Conservation (phyloP, 2,329 filamentous ascomycete species). For the Aspergillus intermedius region DNA sequence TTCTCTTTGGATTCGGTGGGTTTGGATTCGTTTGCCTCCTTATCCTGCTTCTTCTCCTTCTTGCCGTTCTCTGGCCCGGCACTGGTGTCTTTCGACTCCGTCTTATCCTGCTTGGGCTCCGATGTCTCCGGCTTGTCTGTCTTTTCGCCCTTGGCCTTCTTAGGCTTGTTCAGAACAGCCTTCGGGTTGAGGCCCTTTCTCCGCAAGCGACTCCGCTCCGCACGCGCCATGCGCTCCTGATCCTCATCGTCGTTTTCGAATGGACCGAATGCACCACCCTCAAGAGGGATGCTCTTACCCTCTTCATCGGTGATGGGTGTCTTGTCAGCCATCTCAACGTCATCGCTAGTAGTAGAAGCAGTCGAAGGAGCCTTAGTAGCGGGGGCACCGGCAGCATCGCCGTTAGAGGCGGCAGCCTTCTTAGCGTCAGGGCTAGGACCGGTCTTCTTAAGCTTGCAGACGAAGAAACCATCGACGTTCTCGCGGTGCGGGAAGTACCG, state of each 20-base stretch:
- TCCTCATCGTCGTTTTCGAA: slow-evolving; percentile 72
- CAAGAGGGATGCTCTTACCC: slow-evolving; percentile 20
- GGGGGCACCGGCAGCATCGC: slow-evolving; percentile 16
- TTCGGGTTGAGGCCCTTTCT: slow-evolving; percentile 68
- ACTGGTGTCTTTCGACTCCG: slow-evolving; percentile 13
- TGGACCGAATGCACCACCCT: slow-evolving; percentile 58
- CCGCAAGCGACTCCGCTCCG: slow-evolving; percentile 66
- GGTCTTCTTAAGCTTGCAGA: slow-evolving; percentile 93
- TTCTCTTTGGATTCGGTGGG: slow-evolving; percentile 14
- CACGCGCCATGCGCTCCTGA: slow-evolving; percentile 62
- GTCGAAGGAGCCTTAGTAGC: slow-evolving; percentile 15
- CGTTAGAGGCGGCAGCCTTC: slow-evolving; percentile 14
- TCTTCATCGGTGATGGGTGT: slow-evolving; percentile 54
- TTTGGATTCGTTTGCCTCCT: slow-evolving; percentile 11
- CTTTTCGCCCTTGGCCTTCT: slow-evolving; percentile 19
- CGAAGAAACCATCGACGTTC: slow-evolving; percentile 98
- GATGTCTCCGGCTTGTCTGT: slow-evolving; percentile 13
- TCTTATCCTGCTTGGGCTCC: slow-evolving; percentile 14
- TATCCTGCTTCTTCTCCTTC: slow-evolving; percentile 15
- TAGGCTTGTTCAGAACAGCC: slow-evolving; percentile 42
- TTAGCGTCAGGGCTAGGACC: slow-evolving; percentile 57
- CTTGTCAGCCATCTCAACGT: slow-evolving; percentile 56
- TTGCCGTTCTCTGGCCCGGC: slow-evolving; percentile 3
- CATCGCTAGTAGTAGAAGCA: slow-evolving; percentile 24
- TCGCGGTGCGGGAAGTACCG: slow-evolving; percentile 86